Percentiles rank a stretch among this genome's conserved stretches.
phyloP scores from a whole-genome alignment of 2,329 filamentous ascomycete species.

The Fonsecaea pedrosoi region DNA sequence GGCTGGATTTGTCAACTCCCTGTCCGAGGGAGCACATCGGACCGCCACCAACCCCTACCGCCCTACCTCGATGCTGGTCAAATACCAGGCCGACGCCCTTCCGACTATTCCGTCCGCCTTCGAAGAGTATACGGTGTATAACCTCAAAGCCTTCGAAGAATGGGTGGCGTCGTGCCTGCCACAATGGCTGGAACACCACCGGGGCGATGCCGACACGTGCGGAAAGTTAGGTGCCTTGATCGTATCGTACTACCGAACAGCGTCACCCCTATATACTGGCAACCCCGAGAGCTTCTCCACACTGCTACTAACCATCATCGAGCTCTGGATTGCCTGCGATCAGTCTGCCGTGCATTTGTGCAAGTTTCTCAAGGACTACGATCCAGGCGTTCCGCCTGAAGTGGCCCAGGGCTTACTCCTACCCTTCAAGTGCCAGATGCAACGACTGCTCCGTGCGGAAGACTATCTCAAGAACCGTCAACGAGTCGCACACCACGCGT shows the following conservation, averaged over 20 bases:
- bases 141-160: neutral
- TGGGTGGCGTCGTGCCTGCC: neutral
- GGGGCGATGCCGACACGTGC: neutral
- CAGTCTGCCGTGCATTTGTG: slow-evolving; percentile 10
- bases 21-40: too few relatives aligned
- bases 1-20: too few relatives aligned
- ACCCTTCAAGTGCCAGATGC: slow-evolving; percentile 39
- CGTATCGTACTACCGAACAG: neutral
- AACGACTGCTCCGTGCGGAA: slow-evolving; percentile 30
- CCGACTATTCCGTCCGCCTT: neutral
- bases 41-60: too few relatives aligned
- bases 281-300: slow-evolving; percentile 6
- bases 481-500: neutral
- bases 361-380: slow-evolving; percentile 20
- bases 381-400: slow-evolving; percentile 14
- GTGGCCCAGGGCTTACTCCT: slow-evolving; percentile 39
- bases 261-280: slow-evolving; percentile 9
- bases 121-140: slow-evolving; percentile 5
- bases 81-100: neutral
- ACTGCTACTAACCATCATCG: slow-evolving; percentile 3
- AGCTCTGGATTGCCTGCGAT: slow-evolving; percentile 21
- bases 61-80: neutral
- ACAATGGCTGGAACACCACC: slow-evolving; percentile 1
- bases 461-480: slow-evolving; percentile 15
- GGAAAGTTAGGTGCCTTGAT: slow-evolving; percentile 2